phyloP scores from a whole-genome alignment of 306 rosid genomes.

The Ammopiptanthus mongolicus region DNA sequence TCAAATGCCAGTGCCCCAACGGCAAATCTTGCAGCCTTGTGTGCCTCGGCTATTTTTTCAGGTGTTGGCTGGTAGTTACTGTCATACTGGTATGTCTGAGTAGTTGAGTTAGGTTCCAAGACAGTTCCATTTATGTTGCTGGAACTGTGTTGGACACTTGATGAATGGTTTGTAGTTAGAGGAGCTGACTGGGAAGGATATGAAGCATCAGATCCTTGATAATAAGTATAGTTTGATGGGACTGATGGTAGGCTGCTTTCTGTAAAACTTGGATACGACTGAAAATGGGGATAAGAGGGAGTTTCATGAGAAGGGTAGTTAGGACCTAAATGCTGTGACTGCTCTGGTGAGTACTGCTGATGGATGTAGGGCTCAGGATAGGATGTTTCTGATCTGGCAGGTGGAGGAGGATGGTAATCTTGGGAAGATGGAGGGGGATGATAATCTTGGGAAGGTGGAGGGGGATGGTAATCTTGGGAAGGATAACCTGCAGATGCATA shows the following conservation, averaged over 20 bases:
- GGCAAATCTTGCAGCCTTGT: conserved; percentile 97
- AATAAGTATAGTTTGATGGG: conserved; percentile 50
- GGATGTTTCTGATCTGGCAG: conserved; percentile 53
- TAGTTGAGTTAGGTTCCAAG: conserved; percentile 43
- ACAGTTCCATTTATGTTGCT: conserved; percentile 50
- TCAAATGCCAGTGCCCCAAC: conserved; percentile 99
- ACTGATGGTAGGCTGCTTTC: conserved; percentile 81
- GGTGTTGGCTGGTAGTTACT: conserved; percentile 80
- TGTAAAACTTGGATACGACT: conserved; percentile 91
- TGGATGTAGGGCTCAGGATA: conserved; percentile 61
- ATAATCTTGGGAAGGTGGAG: conserved; percentile 45
- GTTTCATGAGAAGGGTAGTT: conserved; percentile 59
- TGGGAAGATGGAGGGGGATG: conserved; percentile 62
- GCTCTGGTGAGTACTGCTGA: conserved; percentile 61
- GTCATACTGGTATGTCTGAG: conserved; percentile 68
- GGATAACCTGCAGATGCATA: conserved; percentile 53
- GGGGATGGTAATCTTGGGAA: conserved; percentile 63
- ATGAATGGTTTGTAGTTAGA: conserved; percentile 38
- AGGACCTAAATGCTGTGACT: conserved; percentile 57
- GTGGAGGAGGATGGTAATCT: conserved; percentile 47
- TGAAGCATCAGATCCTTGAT: conserved; percentile 72
- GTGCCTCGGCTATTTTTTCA: conserved; percentile 93
- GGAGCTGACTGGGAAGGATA: conserved; percentile 62
- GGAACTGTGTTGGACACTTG: conserved; percentile 43
- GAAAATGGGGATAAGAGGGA: conserved; percentile 66